Evolutionary conservation across 495 filamentous ascomycete species (phyloP).

Genomic region (Baudoinia panamericana): DNA sequence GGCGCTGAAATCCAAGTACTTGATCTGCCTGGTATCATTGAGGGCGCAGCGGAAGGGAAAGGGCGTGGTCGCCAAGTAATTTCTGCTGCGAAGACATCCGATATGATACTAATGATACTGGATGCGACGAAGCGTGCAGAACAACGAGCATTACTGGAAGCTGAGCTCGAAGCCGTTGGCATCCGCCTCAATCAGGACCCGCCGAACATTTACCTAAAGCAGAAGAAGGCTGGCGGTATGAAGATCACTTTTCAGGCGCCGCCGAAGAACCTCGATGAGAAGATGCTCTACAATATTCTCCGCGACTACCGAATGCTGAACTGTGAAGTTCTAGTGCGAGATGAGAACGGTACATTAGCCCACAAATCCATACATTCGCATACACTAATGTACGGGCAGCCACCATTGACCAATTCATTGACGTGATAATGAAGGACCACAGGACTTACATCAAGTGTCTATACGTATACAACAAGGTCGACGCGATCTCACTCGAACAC

Average conservation of each 20-base stretch:
- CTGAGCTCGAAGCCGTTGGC: constrained; percentile 89
- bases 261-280: constrained; percentile 86
- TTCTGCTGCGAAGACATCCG: constrained; percentile 96
- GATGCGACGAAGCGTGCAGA: constrained; percentile 96
- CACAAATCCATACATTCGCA: not conserved
- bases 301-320: constrained; percentile 98
- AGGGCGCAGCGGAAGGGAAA: constrained; percentile 93
- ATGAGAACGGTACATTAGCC: constrained; percentile 58
- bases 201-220: constrained; percentile 98
- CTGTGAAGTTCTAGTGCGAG: constrained; percentile 87
- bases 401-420: constrained; percentile 96
- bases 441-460: constrained; percentile 91
- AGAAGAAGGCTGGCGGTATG: constrained; percentile 94
- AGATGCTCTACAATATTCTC: constrained; percentile 92
- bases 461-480: constrained; percentile 99
- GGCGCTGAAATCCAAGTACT: constrained; percentile 97
- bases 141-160: constrained; percentile 79
- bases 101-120: constrained; percentile 91
- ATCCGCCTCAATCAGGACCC: constrained; percentile 83
- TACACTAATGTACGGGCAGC: constrained; percentile 33
- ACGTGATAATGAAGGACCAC: constrained; percentile 98
- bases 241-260: constrained; percentile 90
- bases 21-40: constrained; percentile 97
- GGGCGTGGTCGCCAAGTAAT: constrained; percentile 94
- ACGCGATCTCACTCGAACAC: constrained; percentile 85